Conservation (phyloP, 2,329 filamentous ascomycete genomes). For the Zasmidium angulare region DNA sequence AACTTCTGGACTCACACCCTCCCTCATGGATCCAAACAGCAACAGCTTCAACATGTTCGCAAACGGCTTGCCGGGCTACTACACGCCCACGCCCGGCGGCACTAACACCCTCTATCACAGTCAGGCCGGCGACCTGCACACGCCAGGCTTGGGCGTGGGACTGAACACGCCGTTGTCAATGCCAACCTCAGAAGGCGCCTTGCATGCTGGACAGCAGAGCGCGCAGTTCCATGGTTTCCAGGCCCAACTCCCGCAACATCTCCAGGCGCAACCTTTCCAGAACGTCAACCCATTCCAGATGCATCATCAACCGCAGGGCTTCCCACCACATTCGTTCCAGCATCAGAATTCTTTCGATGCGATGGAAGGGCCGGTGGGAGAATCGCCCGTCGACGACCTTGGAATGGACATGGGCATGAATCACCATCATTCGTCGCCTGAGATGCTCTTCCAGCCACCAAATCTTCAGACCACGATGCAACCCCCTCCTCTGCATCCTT, state of each 20-base stretch:
- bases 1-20: constrained; percentile 68
- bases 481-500: constrained; percentile 38
- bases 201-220: constrained; percentile 59
- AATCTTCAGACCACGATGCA: constrained; percentile 49
- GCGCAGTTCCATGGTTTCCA: constrained; percentile 69
- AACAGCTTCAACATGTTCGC: constrained; percentile 78
- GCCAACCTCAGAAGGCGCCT: constrained; percentile 65
- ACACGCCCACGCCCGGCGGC: constrained; percentile 81
- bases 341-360: constrained; percentile 78
- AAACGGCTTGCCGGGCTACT: constrained; percentile 78
- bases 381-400: constrained; percentile 62
- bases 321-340: constrained; percentile 76
- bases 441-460: constrained; percentile 58
- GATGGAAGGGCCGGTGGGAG: constrained; percentile 65
- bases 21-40: constrained; percentile 80
- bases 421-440: constrained; percentile 59
- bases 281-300: constrained; percentile 70
- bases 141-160: constrained; percentile 64
- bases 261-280: constrained; percentile 54
- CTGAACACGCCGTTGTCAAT: constrained; percentile 81
- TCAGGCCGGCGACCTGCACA: constrained; percentile 78
- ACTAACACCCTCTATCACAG: constrained; percentile 78
- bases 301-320: constrained; percentile 55
- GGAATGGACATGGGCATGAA: constrained; percentile 58
- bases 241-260: constrained; percentile 57